Base-by-base conservation (phyloP, 1,139 yeast genomes). In the Lizanozyma gosingica region DNA sequence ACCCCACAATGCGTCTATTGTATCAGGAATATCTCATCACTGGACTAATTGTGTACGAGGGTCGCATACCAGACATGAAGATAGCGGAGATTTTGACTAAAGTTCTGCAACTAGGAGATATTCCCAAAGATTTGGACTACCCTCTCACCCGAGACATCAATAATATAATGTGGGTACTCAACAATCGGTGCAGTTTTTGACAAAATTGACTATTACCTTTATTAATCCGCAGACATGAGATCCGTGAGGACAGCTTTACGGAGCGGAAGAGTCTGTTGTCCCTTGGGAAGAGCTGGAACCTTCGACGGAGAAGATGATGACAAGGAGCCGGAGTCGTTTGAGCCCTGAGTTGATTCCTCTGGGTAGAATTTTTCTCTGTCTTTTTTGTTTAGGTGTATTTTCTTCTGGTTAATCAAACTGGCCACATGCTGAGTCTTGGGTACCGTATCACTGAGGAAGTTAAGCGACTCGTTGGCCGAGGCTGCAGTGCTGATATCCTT, bases 401-500 rank as follows among this genome's bases (percentile, higher is more conserved):
- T 62, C 39, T 74, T 73, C 41, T 66, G 62, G 33, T 63, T 60
- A 4, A 78, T 69, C 6, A 83, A 63, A 16, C 73, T 72, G 15
- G 73, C 73, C 36, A 83, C 57, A 3, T 77, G 71, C 17, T 67
- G 70, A 0, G 83, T 73, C 51, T 76, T 76, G 6, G 94, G 94
- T 3, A 82, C 76, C 1, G 83, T 73, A 47, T 82, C 88, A 39
- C 70, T 60, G 46, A 90, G 66, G 54, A 90, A 90, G 40, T 72
- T 70, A 43, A 86, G 71, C 33, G 83, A 73, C 41, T 84, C 94
- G 46, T 76, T 78, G 40, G 72, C 68, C 16, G 73, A 56, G 1
- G 86, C 94, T 2, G 87, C 90, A 33, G 71, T 68, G 35, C 94
- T 78, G 54, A 87, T 73, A 56, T 90, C 96, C 43, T 76, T 75